Percentiles rank a stretch among this genome's conserved stretches.
Evolutionary conservation across 2,329 filamentous ascomycete species (phyloP).

Genomic region (Fusarium transvaalense): DNA sequence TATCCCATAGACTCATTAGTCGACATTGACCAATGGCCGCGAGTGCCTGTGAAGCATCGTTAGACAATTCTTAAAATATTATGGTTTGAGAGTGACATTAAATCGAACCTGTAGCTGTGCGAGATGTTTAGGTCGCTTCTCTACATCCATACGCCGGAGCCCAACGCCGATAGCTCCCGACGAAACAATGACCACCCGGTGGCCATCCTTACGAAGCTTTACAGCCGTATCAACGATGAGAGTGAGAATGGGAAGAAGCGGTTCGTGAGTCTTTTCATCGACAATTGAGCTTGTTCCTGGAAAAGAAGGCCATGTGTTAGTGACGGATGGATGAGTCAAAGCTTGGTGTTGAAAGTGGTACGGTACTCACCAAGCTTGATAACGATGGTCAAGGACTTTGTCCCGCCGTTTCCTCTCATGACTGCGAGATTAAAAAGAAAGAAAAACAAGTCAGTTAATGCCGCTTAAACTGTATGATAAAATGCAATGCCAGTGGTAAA

Average conservation of each 20-base stretch:
- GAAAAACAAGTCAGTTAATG: slow-evolving; percentile 65
- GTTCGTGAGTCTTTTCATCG: slow-evolving; percentile 94
- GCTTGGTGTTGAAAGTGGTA: slow-evolving; percentile 11
- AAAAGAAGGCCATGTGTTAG: slow-evolving; percentile 56
- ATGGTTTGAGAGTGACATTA: background rate
- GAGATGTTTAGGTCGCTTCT: slow-evolving; percentile 89
- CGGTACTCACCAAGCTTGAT: slow-evolving; percentile 83
- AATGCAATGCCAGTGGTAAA: slow-evolving; percentile 12
- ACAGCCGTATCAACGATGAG: slow-evolving; percentile 95
- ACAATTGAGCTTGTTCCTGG: slow-evolving; percentile 98
- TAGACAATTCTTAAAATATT: slow-evolving; percentile 10
- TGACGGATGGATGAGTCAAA: slow-evolving; percentile 24
- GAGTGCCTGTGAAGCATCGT: slow-evolving; percentile 69
- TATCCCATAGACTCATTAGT: slow-evolving; percentile 95
- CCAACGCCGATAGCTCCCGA: slow-evolving; percentile 97
- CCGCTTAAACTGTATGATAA: slow-evolving; percentile 12
- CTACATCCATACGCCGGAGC: slow-evolving; percentile 87
- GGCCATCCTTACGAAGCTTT: slow-evolving; percentile 87
- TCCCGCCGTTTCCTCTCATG: slow-evolving; percentile 68
- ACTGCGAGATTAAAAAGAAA: slow-evolving; percentile 53
- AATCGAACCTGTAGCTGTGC: slow-evolving; percentile 80
- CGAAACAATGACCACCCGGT: slow-evolving; percentile 94
- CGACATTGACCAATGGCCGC: slow-evolving; percentile 97
- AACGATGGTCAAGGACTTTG: slow-evolving; percentile 70
- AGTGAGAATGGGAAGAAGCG: slow-evolving; percentile 88